These are phyloP conservation scores for Ophiostoma tasmaniense DNA, from an alignment of 2,329 filamentous ascomycete genomes.

Conservation along the genomic window DNA sequence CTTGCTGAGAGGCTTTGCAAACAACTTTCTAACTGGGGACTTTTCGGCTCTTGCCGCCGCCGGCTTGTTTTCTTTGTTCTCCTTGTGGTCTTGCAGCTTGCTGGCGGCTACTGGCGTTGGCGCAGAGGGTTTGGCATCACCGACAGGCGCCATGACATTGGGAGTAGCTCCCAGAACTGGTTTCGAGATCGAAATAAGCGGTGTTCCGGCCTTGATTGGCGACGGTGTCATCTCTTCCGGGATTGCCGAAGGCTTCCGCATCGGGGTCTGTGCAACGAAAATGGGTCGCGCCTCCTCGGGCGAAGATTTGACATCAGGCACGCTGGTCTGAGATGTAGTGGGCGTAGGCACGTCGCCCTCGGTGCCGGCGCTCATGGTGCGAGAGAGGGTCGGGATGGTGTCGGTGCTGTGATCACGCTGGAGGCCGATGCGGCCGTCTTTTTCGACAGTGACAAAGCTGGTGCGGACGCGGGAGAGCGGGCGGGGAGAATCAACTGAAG, in stretches of 20 bases:
- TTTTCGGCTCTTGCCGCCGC: background rate
- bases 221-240: slow-evolving; percentile 7
- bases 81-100: background rate
- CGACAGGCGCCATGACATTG: background rate
- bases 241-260: background rate
- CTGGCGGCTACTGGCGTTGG: background rate
- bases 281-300: slow-evolving; percentile 26
- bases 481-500: slow-evolving; percentile 41
- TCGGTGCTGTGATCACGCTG: slow-evolving; percentile 38
- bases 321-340: background rate
- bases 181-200: background rate
- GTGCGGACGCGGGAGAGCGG: slow-evolving; percentile 68
- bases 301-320: background rate
- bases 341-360: slow-evolving; percentile 33
- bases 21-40: slow-evolving; percentile 6
- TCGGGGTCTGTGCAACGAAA: slow-evolving; percentile 1
- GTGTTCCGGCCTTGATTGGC: slow-evolving; percentile 5
- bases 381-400: slow-evolving; percentile 31
- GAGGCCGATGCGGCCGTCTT: slow-evolving; percentile 50
- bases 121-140: background rate
- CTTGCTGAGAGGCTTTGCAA: background rate
- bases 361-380: slow-evolving; percentile 33
- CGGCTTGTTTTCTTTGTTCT: slow-evolving; percentile 2
- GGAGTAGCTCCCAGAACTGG: background rate
- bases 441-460: slow-evolving; percentile 66